Percentiles rank a stretch among this genome's conserved stretches.
phyloP scores from a whole-genome alignment of 345 rosid species.

The Eucalyptus cladocalyx region DNA sequence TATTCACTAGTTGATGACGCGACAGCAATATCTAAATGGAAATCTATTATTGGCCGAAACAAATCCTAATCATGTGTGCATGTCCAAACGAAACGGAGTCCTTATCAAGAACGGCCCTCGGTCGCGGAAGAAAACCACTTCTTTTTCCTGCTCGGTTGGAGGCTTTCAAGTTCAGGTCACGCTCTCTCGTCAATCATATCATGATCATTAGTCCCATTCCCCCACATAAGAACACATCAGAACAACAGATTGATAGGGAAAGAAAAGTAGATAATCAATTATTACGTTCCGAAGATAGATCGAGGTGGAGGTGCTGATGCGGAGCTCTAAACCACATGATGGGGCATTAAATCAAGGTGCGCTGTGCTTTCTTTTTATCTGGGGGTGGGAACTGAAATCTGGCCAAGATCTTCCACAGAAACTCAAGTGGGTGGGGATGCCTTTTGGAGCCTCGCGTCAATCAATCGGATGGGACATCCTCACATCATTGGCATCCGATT shows the following conservation, averaged over 20 bases:
- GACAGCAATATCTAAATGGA: not conserved
- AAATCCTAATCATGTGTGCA: not conserved
- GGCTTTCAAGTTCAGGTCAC: not conserved
- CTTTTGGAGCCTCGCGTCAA: not conserved
- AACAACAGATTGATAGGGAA: not conserved
- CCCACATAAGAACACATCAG: not conserved
- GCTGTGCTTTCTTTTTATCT: not conserved
- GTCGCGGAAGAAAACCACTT: not conserved
- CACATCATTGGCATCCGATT: not conserved
- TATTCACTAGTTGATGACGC: not conserved
- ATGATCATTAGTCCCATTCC: not conserved
- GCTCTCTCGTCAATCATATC: not conserved
- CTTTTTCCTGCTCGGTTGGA: not conserved
- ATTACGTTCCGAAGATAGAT: not conserved
- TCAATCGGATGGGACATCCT: not conserved
- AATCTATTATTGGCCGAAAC: not conserved
- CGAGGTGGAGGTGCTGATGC: not conserved
- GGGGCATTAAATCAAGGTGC: not conserved
- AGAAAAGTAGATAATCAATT: not conserved
- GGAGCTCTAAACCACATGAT: not conserved
- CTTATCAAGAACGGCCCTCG: not conserved
- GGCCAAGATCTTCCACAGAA: not conserved
- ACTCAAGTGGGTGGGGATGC: not conserved
- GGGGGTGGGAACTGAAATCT: not conserved
- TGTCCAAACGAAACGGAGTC: not conserved